Percentiles rank a stretch among this genome's conserved stretches.
Conservation (phyloP, 768 basidiomycete species). For the Pleurotus platypus region DNA sequence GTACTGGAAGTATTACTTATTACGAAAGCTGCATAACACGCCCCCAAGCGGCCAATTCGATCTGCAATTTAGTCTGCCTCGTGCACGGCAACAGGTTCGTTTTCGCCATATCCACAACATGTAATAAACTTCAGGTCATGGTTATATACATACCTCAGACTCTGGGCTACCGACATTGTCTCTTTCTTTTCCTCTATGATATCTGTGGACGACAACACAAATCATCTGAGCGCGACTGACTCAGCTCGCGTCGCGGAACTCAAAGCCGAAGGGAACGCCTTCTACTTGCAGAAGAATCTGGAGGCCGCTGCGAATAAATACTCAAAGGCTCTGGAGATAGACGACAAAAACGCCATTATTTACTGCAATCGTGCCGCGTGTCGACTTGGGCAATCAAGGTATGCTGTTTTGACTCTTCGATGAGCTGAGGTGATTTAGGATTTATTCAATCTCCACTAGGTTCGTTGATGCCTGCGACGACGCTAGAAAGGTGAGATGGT, state of each 20-base stretch:
- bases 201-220: background rate
- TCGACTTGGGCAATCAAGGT: slow-evolving; percentile 12
- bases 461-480: slow-evolving; percentile 29
- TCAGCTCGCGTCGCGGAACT: slow-evolving; percentile 6
- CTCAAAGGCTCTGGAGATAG: slow-evolving; percentile 10
- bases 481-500: slow-evolving; percentile 23
- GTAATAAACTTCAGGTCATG: background rate
- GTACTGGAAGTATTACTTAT: too few species aligned
- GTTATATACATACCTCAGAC: background rate
- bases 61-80: too few species aligned
- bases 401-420: background rate
- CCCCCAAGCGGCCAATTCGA: too few species aligned
- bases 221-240: background rate
- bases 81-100: too few species aligned
- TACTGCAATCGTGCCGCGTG: slow-evolving; percentile 19
- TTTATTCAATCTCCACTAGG: slow-evolving; percentile 10
- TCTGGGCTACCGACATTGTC: background rate
- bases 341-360: slow-evolving; percentile 14
- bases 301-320: slow-evolving; percentile 11
- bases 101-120: background rate
- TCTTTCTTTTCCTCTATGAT: background rate
- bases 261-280: slow-evolving; percentile 19
- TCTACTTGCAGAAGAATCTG: slow-evolving; percentile 15
- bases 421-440: background rate
- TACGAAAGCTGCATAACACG: too few species aligned